phyloP scores from a whole-genome alignment of 2,329 filamentous ascomycete genomes.

The Pestalotiopsis sp. region DNA sequence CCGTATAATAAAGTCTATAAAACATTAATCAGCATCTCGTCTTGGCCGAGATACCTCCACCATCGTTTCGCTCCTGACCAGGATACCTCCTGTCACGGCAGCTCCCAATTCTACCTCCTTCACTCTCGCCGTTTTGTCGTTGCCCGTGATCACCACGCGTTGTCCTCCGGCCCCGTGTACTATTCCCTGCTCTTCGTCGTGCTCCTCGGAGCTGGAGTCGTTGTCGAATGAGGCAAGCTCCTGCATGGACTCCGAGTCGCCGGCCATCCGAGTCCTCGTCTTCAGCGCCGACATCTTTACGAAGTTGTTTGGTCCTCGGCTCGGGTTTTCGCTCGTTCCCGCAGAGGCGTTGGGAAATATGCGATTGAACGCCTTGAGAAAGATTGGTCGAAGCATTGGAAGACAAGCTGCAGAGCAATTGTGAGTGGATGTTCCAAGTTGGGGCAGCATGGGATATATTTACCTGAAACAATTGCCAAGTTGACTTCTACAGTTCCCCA shows the following conservation, averaged over 20 bases:
- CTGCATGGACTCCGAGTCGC: not conserved
- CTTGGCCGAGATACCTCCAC: not conserved
- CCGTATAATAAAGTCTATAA: not conserved
- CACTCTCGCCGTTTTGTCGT: not conserved
- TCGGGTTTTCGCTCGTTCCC: not conserved
- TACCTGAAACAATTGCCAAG: constrained; percentile 28
- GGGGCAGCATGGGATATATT: not conserved
- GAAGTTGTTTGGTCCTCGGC: not conserved
- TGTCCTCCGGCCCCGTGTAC: not conserved
- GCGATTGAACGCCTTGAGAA: constrained; percentile 3
- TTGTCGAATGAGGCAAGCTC: not conserved
- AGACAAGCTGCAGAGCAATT: constrained; percentile 3
- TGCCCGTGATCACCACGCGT: not conserved
- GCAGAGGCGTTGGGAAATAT: constrained; percentile 1
- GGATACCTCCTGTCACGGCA: not conserved
- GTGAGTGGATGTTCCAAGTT: not conserved
- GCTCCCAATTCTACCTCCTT: not conserved
- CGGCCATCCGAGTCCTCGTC: not conserved
- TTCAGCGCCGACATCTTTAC: not conserved
- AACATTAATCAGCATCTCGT: not conserved
- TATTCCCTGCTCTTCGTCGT: not conserved
- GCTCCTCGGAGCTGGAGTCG: not conserved
- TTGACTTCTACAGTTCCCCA: constrained; percentile 31
- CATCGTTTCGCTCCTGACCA: constrained; percentile 3
- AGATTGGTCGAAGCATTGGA: constrained; percentile 11